phyloP scores from a whole-genome alignment of 495 filamentous ascomycete genomes.

The Pseudevernia furfuracea region DNA sequence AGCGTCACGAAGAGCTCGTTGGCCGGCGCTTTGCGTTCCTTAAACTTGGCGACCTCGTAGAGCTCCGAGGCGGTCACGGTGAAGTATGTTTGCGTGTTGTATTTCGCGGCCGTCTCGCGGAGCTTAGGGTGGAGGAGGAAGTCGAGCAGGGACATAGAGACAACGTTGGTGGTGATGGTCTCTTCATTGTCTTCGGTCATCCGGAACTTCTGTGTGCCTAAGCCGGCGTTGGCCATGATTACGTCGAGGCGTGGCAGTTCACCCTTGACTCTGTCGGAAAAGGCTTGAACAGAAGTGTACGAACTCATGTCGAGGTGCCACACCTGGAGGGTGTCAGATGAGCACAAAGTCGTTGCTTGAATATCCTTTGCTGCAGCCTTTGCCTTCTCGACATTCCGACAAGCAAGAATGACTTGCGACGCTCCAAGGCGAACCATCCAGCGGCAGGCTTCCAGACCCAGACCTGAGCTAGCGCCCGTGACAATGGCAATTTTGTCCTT shows the following conservation, averaged over 20 bases:
- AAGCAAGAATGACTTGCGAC: slow-evolving; percentile 46
- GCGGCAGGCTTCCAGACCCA: slow-evolving; percentile 44
- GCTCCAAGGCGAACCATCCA: slow-evolving; percentile 43
- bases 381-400: slow-evolving; percentile 44
- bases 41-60: slow-evolving; percentile 32
- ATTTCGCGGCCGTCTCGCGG: slow-evolving; percentile 29
- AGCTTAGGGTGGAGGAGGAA: slow-evolving; percentile 34
- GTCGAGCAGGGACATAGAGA: slow-evolving; percentile 42
- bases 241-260: slow-evolving; percentile 36
- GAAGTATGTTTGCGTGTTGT: slow-evolving; percentile 26
- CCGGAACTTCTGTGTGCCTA: slow-evolving; percentile 26
- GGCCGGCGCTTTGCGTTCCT: slow-evolving; percentile 30
- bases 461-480: slow-evolving; percentile 46
- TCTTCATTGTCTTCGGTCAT: slow-evolving; percentile 18
- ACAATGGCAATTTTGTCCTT: slow-evolving; percentile 42
- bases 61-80: slow-evolving; percentile 37
- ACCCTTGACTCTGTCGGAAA: slow-evolving; percentile 34
- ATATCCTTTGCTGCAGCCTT: slow-evolving; percentile 34
- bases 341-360: slow-evolving; percentile 30
- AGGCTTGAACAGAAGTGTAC: slow-evolving; percentile 32
- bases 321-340: slow-evolving; percentile 38
- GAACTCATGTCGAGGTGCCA: slow-evolving; percentile 50
- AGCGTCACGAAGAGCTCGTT: slow-evolving; percentile 29
- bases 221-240: slow-evolving; percentile 41
- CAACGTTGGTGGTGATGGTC: slow-evolving; percentile 48